phyloP scores from a whole-genome alignment of 148 eudicot genomes.

The Suaeda aralocaspica region DNA sequence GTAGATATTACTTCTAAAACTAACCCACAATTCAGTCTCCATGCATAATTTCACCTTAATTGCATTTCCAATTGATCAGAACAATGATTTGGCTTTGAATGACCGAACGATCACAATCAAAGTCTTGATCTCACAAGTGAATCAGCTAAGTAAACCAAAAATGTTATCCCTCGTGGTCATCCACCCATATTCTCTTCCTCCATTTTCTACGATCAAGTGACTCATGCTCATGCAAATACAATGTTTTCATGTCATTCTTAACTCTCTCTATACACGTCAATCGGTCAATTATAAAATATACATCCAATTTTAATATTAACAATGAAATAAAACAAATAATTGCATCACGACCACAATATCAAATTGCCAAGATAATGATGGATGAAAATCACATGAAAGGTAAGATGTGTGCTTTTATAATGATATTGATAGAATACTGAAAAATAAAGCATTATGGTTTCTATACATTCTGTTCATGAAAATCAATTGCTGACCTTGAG shows the following conservation, averaged over 20 bases:
- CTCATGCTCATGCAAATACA: too few relatives aligned
- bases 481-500: conserved; percentile 14
- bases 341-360: conserved; percentile 3
- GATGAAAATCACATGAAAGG: conserved; percentile 5
- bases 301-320: background rate
- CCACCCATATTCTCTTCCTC: too few relatives aligned
- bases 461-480: background rate
- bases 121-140: too few relatives aligned
- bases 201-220: too few relatives aligned
- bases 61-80: conserved; percentile 13
- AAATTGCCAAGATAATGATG: background rate
- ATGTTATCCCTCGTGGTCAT: too few relatives aligned
- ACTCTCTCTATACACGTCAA: too few relatives aligned
- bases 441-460: conserved; percentile 4
- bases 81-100: conserved; percentile 1
- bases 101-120: too few relatives aligned
- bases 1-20: background rate
- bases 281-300: too few relatives aligned
- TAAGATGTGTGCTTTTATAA: background rate
- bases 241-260: too few relatives aligned
- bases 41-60: conserved; percentile 11
- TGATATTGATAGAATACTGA: background rate
- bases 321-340: too few relatives aligned
- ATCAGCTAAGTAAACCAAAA: too few relatives aligned
- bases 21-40: conserved; percentile 1